Evolutionary conservation across 352 stramenopile species (phyloP), one percentile per base, ranked within the genome.

Genomic region (Phytopythium vexans): DNA sequence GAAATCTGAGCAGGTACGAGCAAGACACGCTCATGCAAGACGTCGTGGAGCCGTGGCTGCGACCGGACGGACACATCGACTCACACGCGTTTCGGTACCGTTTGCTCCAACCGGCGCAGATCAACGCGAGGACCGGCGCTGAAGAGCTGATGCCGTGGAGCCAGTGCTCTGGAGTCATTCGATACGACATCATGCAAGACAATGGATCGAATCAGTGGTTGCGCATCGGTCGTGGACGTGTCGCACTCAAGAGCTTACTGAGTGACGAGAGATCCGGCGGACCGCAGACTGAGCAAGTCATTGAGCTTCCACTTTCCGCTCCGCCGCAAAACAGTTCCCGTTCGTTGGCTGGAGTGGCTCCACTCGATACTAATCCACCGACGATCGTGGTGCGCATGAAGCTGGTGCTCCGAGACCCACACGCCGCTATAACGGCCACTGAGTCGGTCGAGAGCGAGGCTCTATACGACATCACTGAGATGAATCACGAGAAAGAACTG

Each of bases 181-280:
- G 63, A 41, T 71, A 73, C 16, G 67, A 76, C 34, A 56, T 76
- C 8, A 44, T 76, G 12, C 64, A 73, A 49, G 56, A 67, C 6
- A 45, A 31, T n/a, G 3, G 15, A 33, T 45, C 40, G 21, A 41
- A 49, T 1, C 42, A 40, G 9, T 40, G 35, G 4, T 8, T 49
- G 11, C 52, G 72, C 10, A 48, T 72, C 12, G 67, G 67, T 15
- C 52, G 62, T 4, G 54, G 60, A 0, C 60, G 67, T 4, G 35
- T 68, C 11, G 60, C 67, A 3, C 40, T 76, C 46, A 66, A 59
- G 49, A 45, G 34, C 11, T 36, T 76, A 0, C 54, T 73, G 8
- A 60, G 39, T 9, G 41, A 68, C 34, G 60, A 64, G 15, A 42
- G 16, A 6, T 10, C 15, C 12, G 67, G 67, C 8, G 67, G 63